Evolutionary conservation across 495 filamentous ascomycete genomes (phyloP), one percentile per base, ranked within the genome.

Genomic region (Daldinia vernicosa): DNA sequence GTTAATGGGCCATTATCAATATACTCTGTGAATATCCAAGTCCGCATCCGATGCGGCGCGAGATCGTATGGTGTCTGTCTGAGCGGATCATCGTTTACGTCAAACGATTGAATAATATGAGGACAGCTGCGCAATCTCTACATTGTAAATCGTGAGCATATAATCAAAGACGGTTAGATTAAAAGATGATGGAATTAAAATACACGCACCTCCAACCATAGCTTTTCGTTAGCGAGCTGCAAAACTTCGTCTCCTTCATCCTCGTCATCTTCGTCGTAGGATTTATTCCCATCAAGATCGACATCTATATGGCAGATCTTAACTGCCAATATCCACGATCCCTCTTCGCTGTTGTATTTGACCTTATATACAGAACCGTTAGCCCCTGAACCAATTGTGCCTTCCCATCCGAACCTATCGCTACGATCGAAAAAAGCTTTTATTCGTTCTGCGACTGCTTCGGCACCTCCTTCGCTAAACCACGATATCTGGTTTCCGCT

Each of bases 21-120:
- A 33, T 54, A 47, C 27, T 69, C 67, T 47, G 59, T 59, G 45
- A 43, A 69, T 9, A 69, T 55, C 67, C 67, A 69, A 17, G 4
- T 17, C n/a, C 9, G n/a, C 67, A 69, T 69, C 27, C 53, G 12
- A 22, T 69, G 67, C 11, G 60, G 60, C 1, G 5, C 1, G 19
- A 69, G 8, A 3, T 24, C 54, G 1, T 1, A 0, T 15, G 35
- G 37, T 12, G 60, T 60, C 9, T 12, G 28, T 7, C 26, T n/a
- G 8, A 69, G 54, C 15, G 67, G 67, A 11, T 69, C 67, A 12
- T 60, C 15, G 1, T 24, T 9, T 28, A 69, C 1, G 6, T 63
- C 54, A 1, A 59, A 6, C 9, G 54, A 35, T 28, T 54, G 43
- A 8, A 69, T 55, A 7, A 69, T 60, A 60, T 69, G 67, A 17